phyloP scores from a whole-genome alignment of 1,284 basidiomycete species.

The Psilocybe mexicana region DNA sequence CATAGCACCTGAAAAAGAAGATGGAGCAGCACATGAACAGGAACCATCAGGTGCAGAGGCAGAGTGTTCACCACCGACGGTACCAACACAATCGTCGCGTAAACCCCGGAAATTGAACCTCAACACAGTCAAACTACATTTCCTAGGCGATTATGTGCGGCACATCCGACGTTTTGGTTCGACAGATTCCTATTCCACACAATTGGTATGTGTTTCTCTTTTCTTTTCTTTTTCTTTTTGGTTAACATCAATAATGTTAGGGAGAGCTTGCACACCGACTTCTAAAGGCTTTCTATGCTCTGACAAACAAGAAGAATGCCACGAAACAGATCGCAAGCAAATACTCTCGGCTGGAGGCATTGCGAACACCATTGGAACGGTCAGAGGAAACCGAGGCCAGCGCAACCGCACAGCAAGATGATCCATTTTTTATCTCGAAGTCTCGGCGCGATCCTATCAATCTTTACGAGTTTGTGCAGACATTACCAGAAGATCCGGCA shows the following conservation, averaged over 20 bases:
- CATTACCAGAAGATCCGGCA: background rate
- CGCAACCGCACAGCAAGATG: background rate
- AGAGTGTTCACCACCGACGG: background rate
- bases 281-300: conserved; percentile 27
- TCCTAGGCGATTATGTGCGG: conserved; percentile 33
- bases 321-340: conserved; percentile 26
- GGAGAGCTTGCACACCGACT: conserved; percentile 33
- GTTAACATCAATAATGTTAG: conserved; percentile 19
- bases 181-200: conserved; percentile 32
- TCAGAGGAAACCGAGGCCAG: background rate
- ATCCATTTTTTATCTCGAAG: too few relatives aligned
- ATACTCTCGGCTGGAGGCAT: background rate
- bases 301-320: conserved; percentile 15
- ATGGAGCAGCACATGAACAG: too few relatives aligned
- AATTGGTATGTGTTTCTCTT: conserved; percentile 22
- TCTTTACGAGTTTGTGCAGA: background rate
- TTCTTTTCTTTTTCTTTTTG: background rate
- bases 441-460: background rate
- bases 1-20: too few relatives aligned
- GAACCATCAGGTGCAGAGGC: conserved; percentile 1
- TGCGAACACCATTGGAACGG: background rate
- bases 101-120: conserved; percentile 28
- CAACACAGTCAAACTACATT: conserved; percentile 35
- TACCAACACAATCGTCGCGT: background rate
- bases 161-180: conserved; percentile 33